A percentile compares a stretch with the other conserved stretches of the same genome.
These are phyloP conservation scores for Trifolium pratense DNA, from an alignment of 306 rosid species.

Conservation along the genomic window DNA sequence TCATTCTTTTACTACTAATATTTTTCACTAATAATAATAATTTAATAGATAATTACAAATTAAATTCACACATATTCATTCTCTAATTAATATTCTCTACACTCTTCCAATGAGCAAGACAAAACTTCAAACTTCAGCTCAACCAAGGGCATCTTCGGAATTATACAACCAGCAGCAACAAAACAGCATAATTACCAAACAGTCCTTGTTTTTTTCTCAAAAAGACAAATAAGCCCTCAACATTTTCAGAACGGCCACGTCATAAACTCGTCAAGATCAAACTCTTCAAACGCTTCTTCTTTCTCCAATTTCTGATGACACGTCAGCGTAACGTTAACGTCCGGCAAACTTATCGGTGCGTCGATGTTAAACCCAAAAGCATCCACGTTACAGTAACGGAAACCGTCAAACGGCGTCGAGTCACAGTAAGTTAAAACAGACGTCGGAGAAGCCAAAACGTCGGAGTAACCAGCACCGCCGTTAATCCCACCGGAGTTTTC, in stretches of 20 bases:
- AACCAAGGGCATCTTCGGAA: constrained; percentile 39
- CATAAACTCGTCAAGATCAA: constrained; percentile 64
- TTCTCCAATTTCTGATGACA: constrained; percentile 44
- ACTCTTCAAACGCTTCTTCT: constrained; percentile 69
- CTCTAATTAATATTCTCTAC: constrained; percentile 29
- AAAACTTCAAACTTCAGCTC: constrained; percentile 21
- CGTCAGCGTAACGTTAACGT: constrained; percentile 41
- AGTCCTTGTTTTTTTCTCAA: not conserved
- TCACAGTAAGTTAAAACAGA: constrained; percentile 58
- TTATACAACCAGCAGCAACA: constrained; percentile 2
- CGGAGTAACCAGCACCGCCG: constrained; percentile 38
- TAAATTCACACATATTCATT: constrained; percentile 24
- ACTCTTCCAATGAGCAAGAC: constrained; percentile 42
- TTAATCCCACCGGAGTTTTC: constrained; percentile 2
- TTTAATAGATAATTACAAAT: constrained; percentile 38
- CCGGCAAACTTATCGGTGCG: constrained; percentile 57
- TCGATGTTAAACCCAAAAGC: constrained; percentile 52
- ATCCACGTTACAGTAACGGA: constrained; percentile 50
- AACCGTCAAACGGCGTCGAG: constrained; percentile 37
- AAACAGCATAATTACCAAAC: constrained; percentile 41
- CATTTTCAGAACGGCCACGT: constrained; percentile 44
- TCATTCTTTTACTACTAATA: not conserved
- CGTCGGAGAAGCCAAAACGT: constrained; percentile 57
- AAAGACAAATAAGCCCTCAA: constrained; percentile 22
- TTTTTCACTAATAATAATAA: not conserved